These are phyloP conservation scores for Dactylellina haptotyla DNA, from an alignment of 2,329 filamentous ascomycete species.

Conservation along the genomic window DNA sequence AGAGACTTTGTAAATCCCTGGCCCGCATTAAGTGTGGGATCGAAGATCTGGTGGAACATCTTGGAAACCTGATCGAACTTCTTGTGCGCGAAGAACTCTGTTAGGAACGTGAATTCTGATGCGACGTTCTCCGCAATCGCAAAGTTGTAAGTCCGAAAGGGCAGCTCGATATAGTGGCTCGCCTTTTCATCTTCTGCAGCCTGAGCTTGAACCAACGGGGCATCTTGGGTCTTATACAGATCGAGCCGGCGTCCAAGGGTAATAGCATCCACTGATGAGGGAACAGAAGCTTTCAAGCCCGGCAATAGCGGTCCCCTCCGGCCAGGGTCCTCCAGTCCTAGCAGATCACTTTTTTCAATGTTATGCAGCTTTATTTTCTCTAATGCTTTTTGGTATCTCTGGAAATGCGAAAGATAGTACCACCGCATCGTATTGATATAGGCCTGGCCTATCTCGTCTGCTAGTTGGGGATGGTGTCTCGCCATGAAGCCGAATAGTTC, in stretches of 20 bases:
- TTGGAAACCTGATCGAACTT: constrained; percentile 80
- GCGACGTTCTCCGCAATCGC: constrained; percentile 93
- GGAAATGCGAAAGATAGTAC: constrained; percentile 95
- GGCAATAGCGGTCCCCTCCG: constrained; percentile 66
- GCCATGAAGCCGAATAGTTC: constrained; percentile 87
- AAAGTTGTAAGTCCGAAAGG: constrained; percentile 94
- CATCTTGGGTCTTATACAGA: constrained; percentile 76
- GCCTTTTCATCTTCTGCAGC: constrained; percentile 88
- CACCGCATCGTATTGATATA: constrained; percentile 99
- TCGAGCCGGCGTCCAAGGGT: constrained; percentile 92
- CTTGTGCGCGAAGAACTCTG: constrained; percentile 84
- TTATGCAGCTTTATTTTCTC: constrained; percentile 84
- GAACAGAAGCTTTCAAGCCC: constrained; percentile 38
- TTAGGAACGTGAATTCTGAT: constrained; percentile 93
- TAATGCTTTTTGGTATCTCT: constrained; percentile 83
- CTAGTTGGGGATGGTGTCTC: constrained; percentile 81
- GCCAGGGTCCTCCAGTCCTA: constrained; percentile 79
- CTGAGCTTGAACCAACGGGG: constrained; percentile 83
- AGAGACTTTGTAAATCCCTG: constrained; percentile 79
- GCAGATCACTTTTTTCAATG: constrained; percentile 82
- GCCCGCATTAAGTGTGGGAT: constrained; percentile 86
- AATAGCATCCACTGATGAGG: constrained; percentile 71
- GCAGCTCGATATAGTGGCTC: constrained; percentile 85
- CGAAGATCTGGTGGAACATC: constrained; percentile 87
- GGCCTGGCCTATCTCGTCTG: constrained; percentile 87